phyloP scores from a whole-genome alignment of 1,139 yeast species.

The Pichia sp. region DNA sequence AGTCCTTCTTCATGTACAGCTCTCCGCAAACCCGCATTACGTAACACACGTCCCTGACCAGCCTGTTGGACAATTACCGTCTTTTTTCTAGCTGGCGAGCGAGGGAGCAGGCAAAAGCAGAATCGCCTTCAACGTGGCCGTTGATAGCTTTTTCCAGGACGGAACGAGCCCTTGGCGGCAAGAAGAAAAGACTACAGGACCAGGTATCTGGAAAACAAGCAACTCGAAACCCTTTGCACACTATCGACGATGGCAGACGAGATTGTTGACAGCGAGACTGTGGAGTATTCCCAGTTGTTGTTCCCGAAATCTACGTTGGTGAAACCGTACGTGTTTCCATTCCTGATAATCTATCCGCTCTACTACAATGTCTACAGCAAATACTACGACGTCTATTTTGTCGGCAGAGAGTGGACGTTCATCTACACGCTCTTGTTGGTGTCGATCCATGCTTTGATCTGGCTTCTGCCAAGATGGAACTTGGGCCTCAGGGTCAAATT shows the following conservation, averaged over 20 bases:
- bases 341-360: slow-evolving; percentile 70
- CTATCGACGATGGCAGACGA: slow-evolving; percentile 22
- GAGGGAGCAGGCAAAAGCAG: not conserved
- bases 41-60: not conserved
- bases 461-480: slow-evolving; percentile 97
- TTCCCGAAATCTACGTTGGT: slow-evolving; percentile 56
- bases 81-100: not conserved
- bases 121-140: slow-evolving; percentile 1
- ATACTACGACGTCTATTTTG: slow-evolving; percentile 76
- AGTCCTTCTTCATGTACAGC: not conserved
- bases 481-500: slow-evolving; percentile 66
- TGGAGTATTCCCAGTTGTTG: slow-evolving; percentile 64
- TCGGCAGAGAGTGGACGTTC: slow-evolving; percentile 78
- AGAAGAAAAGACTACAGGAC: too few species aligned
- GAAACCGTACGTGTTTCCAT: slow-evolving; percentile 85
- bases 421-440: slow-evolving; percentile 73
- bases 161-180: too few species aligned
- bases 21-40: not conserved
- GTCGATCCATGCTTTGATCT: slow-evolving; percentile 67
- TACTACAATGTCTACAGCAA: slow-evolving; percentile 61
- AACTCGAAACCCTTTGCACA: too few species aligned
- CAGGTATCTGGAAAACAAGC: too few species aligned
- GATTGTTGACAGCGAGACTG: slow-evolving; percentile 52
- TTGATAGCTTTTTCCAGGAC: not conserved
- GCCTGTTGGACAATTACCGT: not conserved